Percentiles rank a stretch among this genome's conserved stretches.
phyloP scores from a whole-genome alignment of 176 grass and related monocot species.

The Eleusine indica region DNA sequence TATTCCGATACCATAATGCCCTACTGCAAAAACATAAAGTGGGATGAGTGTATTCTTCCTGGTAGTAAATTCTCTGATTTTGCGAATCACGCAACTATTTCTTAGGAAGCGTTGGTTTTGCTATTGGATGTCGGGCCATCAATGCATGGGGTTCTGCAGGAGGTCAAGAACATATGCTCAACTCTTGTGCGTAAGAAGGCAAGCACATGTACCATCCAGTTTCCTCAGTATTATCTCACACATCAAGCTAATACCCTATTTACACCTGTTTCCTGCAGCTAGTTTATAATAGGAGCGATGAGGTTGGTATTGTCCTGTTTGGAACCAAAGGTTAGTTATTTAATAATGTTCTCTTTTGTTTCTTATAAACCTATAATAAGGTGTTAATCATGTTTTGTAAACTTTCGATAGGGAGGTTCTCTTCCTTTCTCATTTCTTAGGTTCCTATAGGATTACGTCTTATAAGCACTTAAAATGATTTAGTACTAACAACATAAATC shows the following conservation, averaged over 20 bases:
- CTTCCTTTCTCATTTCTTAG: not conserved
- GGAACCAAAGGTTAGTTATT: conserved; percentile 67
- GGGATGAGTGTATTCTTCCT: not conserved
- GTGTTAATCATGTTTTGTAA: not conserved
- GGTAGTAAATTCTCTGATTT: not conserved
- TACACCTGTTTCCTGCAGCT: conserved; percentile 51
- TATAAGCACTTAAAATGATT: not conserved
- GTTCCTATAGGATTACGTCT: not conserved
- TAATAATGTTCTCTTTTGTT: not conserved
- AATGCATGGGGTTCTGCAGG: conserved; percentile 75
- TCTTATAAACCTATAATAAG: not conserved
- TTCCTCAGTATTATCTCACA: not conserved
- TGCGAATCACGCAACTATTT: not conserved
- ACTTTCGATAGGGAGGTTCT: not conserved
- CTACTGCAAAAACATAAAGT: too few relatives aligned
- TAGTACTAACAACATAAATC: not conserved
- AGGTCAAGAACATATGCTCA: conserved; percentile 69
- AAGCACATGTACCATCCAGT: conserved; percentile 6
- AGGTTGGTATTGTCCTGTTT: conserved; percentile 76
- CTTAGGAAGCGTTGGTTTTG: conserved; percentile 75
- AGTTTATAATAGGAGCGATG: conserved; percentile 68
- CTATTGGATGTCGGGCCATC: conserved; percentile 88
- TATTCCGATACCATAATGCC: too few relatives aligned
- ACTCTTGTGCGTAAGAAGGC: conserved; percentile 89
- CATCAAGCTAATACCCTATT: not conserved